Evolutionary conservation across 2,329 filamentous ascomycete species (phyloP).

Genomic region (Fusarium sp.): DNA sequence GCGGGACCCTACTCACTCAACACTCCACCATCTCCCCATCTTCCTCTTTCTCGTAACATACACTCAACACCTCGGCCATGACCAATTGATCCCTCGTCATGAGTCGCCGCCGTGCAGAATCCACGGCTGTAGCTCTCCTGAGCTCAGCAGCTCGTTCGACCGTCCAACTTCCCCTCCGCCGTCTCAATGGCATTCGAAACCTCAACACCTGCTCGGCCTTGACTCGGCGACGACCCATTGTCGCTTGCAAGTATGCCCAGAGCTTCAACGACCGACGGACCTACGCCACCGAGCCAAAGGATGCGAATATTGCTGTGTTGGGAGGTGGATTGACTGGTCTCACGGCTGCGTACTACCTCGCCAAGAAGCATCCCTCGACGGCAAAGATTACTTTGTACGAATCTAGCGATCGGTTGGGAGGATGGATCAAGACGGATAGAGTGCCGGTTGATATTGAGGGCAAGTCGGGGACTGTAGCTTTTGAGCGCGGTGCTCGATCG

Average conservation of each 20-base stretch:
- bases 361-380: conserved; percentile 73
- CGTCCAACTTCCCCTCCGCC: conserved; percentile 22
- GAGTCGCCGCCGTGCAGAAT: conserved; percentile 50
- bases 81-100: conserved; percentile 51
- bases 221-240: conserved; percentile 27
- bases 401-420: conserved; percentile 77
- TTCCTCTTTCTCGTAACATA: conserved; percentile 25
- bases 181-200: conserved; percentile 37
- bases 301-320: conserved; percentile 73
- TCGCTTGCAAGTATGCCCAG: conserved; percentile 14
- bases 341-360: conserved; percentile 82
- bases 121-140: conserved; percentile 48
- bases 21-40: conserved; percentile 40
- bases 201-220: conserved; percentile 27
- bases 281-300: conserved; percentile 41
- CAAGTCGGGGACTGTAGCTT: conserved; percentile 71
- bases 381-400: conserved; percentile 88
- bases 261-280: conserved; percentile 21
- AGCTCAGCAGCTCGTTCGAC: conserved; percentile 39
- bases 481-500: conserved; percentile 89
- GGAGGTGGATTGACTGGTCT: conserved; percentile 90
- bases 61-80: conserved; percentile 41
- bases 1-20: conserved; percentile 7
- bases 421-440: conserved; percentile 83
- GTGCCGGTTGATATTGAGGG: conserved; percentile 71